Base-by-base conservation (phyloP, 164 flowering plant genomes). In the Nelumbo lutea region DNA sequence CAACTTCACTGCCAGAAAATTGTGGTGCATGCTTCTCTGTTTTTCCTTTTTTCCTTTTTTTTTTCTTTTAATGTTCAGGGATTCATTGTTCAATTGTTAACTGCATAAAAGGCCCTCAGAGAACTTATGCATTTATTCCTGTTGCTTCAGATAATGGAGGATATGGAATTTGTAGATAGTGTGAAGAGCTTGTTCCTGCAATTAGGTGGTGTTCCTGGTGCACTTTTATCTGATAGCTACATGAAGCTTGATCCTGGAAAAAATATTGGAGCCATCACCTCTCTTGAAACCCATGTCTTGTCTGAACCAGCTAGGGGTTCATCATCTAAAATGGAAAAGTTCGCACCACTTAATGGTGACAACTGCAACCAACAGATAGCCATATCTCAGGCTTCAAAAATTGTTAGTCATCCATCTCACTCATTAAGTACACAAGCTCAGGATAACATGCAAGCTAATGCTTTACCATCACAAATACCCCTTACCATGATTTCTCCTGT, bases 141-240 rank as follows among this genome's bases (percentile, higher is more conserved):
- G 41, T 59, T 72, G 52, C 65, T 70, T 78, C 91, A 94, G 98
- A 84, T 94, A 40, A 59, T 73, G 81, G 98, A 94, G 84, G 79
- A 88, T 74, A 41, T 80, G 62, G 86, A 80, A 61, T 86, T 91
- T 75, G 84, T 90, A 48, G 83, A 75, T 48, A 84, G 84, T 60
- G 91, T 91, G 71, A 87, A 79, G 80, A 79, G 80, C 71, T 75
- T 91, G 56, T 80, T 94, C 77, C 75, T 77, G 65, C 89, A 85
- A 78, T 74, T 90, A 15, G 91, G 89, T 67, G 77, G 83, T 68
- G 75, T 83, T 27, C 84, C 87, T 48, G 87, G 80, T 61, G 84
- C 80, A 59, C 84, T 85, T 68, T 67, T 79, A 42, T 79, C 91
- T 61, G 83, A 80, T 2, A 70, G 64, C 67, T 79, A 77, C 76